phyloP scores from a whole-genome alignment of 352 stramenopile species.

The Phytophthora podocarpi region DNA sequence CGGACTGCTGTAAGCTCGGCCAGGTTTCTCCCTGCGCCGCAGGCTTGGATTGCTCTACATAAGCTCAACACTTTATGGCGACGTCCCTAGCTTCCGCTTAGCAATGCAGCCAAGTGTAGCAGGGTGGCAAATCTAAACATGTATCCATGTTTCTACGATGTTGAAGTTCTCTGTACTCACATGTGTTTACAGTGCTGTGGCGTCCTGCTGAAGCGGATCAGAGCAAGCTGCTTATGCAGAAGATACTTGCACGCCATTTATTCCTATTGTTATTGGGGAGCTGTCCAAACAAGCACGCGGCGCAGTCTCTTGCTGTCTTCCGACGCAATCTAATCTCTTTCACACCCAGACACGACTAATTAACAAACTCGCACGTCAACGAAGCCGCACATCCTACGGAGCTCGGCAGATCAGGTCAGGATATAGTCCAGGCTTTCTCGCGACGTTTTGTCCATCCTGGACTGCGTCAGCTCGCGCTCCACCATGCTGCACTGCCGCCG shows the following conservation, averaged over 20 bases:
- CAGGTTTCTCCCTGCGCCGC: not conserved
- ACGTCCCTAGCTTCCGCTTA: too few species aligned
- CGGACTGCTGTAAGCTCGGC: slow-evolving; percentile 33
- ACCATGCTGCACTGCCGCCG: slow-evolving; percentile 23
- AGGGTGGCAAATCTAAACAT: too few species aligned
- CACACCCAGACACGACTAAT: slow-evolving; percentile 2
- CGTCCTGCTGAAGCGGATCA: too few species aligned
- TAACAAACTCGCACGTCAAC: not conserved
- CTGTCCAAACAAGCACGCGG: not conserved
- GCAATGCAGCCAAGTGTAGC: too few species aligned
- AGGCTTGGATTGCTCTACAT: slow-evolving; percentile 18
- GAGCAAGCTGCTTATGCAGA: too few species aligned
- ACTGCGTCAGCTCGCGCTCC: slow-evolving; percentile 13
- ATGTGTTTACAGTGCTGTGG: too few species aligned
- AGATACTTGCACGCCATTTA: slow-evolving; percentile 1
- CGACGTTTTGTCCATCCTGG: not conserved
- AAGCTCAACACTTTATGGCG: too few species aligned
- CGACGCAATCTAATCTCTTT: not conserved
- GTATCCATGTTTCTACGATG: too few species aligned
- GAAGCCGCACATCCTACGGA: not conserved
- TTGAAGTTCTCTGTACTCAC: too few species aligned
- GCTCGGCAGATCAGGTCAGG: not conserved
- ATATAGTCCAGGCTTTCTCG: slow-evolving; percentile 8
- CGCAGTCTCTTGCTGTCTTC: not conserved
- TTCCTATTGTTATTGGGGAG: slow-evolving; percentile 8